phyloP scores from a whole-genome alignment of 441 rosid species.

The Syzygium syzygioides region DNA sequence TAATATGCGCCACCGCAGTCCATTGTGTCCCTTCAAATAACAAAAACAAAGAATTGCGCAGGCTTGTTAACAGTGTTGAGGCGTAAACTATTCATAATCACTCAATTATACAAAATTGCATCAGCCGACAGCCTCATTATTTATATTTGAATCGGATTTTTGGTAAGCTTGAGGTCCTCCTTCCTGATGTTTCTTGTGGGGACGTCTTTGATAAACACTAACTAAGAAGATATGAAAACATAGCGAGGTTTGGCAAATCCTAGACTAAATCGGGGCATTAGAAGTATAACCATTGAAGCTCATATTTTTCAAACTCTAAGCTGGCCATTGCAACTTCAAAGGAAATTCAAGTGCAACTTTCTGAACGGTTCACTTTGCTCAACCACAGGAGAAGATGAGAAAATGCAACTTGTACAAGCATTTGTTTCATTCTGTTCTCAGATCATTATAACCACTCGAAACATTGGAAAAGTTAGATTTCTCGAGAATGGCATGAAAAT shows the following conservation, averaged over 20 bases:
- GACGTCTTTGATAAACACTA: background rate
- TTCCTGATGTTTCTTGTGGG: background rate
- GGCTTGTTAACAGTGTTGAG: background rate
- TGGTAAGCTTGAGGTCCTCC: background rate
- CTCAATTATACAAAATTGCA: background rate
- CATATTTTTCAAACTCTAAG: background rate
- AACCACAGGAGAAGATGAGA: background rate
- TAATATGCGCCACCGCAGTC: constrained; percentile 57
- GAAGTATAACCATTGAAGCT: background rate
- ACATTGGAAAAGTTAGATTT: background rate
- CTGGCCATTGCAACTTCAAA: background rate
- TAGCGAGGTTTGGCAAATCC: background rate
- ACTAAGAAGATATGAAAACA: background rate
- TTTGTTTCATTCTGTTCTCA: background rate
- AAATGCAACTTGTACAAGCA: background rate
- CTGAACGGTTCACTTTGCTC: background rate
- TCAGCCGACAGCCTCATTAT: background rate
- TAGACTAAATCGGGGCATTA: background rate
- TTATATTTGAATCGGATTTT: background rate
- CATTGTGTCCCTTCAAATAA: constrained; percentile 39
- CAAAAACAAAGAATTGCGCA: background rate
- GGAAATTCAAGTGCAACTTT: background rate
- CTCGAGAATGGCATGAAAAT: background rate
- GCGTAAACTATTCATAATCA: background rate
- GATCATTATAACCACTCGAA: background rate